These are phyloP conservation scores for Exophiala bonariae DNA, from an alignment of 2,329 filamentous ascomycete genomes.

Conservation along the genomic window DNA sequence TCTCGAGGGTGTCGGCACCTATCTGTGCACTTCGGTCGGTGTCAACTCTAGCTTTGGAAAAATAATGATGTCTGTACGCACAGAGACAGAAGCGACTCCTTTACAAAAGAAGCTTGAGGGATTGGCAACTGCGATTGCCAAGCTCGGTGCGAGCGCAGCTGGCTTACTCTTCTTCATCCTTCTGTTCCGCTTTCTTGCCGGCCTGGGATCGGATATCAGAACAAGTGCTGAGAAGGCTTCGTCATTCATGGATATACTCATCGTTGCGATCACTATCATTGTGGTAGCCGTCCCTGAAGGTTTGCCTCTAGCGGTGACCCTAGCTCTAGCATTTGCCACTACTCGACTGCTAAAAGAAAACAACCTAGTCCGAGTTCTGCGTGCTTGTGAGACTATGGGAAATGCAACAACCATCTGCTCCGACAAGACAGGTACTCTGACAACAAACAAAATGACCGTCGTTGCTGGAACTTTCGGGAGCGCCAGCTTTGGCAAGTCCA, in stretches of 20 bases:
- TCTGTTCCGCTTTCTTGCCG: conserved; percentile 73
- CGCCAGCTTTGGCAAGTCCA: conserved; percentile 26
- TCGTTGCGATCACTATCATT: conserved; percentile 59
- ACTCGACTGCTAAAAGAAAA: conserved; percentile 65
- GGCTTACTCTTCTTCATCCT: conserved; percentile 73
- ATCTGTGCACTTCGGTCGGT: conserved; percentile 74
- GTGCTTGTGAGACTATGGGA: conserved; percentile 65
- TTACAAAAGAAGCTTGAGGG: conserved; percentile 75
- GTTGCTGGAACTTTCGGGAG: conserved; percentile 58
- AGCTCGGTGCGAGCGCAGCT: conserved; percentile 69
- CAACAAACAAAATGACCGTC: conserved; percentile 64
- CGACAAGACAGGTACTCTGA: conserved; percentile 67
- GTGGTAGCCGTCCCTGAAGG: conserved; percentile 64
- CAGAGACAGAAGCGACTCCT: conserved; percentile 75
- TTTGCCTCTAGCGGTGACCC: conserved; percentile 60
- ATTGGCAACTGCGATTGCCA: conserved; percentile 76
- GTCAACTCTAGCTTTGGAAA: conserved; percentile 74
- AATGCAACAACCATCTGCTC: conserved; percentile 65
- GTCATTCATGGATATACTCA: conserved; percentile 59
- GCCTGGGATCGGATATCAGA: conserved; percentile 53
- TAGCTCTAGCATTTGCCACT: conserved; percentile 63
- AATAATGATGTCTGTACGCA: conserved; percentile 74
- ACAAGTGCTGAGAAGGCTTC: conserved; percentile 54
- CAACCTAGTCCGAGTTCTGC: conserved; percentile 60
- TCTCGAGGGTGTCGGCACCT: conserved; percentile 72